Evolutionary conservation across 768 basidiomycete species (phyloP), one percentile per base, ranked within the genome.

Genomic region (Mrakia blollopis): DNA sequence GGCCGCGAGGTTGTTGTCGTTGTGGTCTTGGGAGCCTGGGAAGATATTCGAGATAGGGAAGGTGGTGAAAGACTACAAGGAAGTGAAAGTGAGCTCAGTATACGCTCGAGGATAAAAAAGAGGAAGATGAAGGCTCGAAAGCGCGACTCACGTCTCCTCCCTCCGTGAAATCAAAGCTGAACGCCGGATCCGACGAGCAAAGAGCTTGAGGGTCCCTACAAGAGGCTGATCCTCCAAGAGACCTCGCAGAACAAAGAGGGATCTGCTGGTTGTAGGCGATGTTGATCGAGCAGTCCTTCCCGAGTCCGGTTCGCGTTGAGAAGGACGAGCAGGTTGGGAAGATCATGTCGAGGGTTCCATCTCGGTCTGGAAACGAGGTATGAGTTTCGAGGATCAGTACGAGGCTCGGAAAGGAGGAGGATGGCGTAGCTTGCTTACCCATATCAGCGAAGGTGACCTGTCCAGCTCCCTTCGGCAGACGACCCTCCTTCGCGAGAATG

Each of bases 321-420:
- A 92, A 88, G 3, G 86, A 87, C 0, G 86, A 84, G 82, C 97
- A 99, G 0, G 91, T 91, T 0, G 92, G 88, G 81, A 98, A 93
- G 63, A 99, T 87, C 87, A 98, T 89, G 83, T 98, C 97, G 44
- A 98, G 91, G 0, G 96, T 95, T 0, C 97, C 97, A 80, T 98
- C 97, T 10, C 97, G 89, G 81, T 98, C 95, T 84, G 74, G 6
- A 11, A 70, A 54, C 74, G 23, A 13, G 78, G 39, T 76, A 5
- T 28, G 14, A 52, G 73, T 74, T 13, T 8, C 16, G 61, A 65
- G 21, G 21, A 5, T 67, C 21, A 9, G 73, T 32, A 14, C 2
- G 62, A 62, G n/a, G 10, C 0, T 54, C 35, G 3, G 73, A 25
- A 65, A 16, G 23, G 41, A 54, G 54, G 50, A 16, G 30, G 25